Percentiles rank a stretch among this genome's conserved stretches.
phyloP scores from a whole-genome alignment of 2,329 filamentous ascomycete genomes.

The Fulvia fulva region DNA sequence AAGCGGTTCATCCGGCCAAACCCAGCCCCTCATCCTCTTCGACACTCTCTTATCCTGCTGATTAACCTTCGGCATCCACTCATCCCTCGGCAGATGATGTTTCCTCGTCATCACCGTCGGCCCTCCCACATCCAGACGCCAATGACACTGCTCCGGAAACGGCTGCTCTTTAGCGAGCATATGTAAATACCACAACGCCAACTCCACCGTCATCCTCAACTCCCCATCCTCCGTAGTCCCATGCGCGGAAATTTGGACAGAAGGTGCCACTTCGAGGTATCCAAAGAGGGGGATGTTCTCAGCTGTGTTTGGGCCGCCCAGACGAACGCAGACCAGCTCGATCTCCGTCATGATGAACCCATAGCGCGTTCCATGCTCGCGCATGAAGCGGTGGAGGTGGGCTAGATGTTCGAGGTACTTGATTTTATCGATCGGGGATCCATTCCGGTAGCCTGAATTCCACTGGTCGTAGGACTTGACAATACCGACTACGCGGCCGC shows the following conservation, averaged over 20 bases:
- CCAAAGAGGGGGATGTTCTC: constrained; percentile 71
- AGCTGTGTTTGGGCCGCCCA: constrained; percentile 51
- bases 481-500: constrained; percentile 70
- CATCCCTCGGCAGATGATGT: constrained; percentile 65
- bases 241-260: constrained; percentile 48
- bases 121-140: constrained; percentile 69
- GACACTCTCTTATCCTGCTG: constrained; percentile 71
- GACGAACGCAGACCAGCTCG: constrained; percentile 84
- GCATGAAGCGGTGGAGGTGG: constrained; percentile 86
- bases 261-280: constrained; percentile 69
- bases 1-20: constrained; percentile 69
- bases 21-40: constrained; percentile 70
- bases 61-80: constrained; percentile 72
- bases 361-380: constrained; percentile 87
- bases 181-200: constrained; percentile 75
- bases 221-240: constrained; percentile 36
- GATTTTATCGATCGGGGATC: constrained; percentile 78
- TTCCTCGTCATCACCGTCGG: constrained; percentile 68
- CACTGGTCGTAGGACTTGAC: constrained; percentile 89
- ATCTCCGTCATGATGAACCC: constrained; percentile 97
- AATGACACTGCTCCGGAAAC: constrained; percentile 56
- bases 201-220: constrained; percentile 61
- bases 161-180: constrained; percentile 63
- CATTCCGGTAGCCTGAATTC: constrained; percentile 90
- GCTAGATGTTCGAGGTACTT: constrained; percentile 84